These are phyloP conservation scores for Plasmodium fragile DNA, from an alignment of 169 alveolate species.

Conservation along the genomic window DNA sequence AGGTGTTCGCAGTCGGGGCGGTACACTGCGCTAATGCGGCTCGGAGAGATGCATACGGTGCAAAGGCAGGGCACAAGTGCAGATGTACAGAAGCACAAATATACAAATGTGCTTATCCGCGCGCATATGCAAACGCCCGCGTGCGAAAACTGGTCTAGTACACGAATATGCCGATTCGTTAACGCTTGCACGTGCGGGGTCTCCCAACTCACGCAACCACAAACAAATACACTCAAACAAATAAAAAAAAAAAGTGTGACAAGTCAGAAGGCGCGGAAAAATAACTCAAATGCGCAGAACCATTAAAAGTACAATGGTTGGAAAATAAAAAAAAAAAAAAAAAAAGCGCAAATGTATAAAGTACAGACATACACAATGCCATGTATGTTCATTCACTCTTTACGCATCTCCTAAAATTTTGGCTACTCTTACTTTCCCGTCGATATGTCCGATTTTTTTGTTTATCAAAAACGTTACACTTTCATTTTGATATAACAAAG, in stretches of 20 bases:
- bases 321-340: neutral
- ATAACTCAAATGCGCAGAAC: neutral
- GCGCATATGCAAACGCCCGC: neutral
- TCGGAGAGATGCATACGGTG: neutral
- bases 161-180: neutral
- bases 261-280: conserved; percentile 1
- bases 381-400: conserved; percentile 2
- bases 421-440: conserved; percentile 1
- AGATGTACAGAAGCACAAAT: neutral
- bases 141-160: neutral
- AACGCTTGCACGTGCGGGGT: neutral
- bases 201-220: neutral
- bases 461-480: conserved; percentile 35
- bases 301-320: neutral
- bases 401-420: conserved; percentile 11
- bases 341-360: neutral
- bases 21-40: neutral
- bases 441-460: conserved; percentile 2
- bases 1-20: neutral
- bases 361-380: conserved; percentile 3
- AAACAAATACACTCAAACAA: conserved; percentile 1
- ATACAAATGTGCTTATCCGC: neutral
- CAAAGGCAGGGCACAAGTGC: neutral
- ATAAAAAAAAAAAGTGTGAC: neutral
- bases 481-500: conserved; percentile 52